Evolutionary conservation across 805 yeast genomes (phyloP).

Genomic region (Peterozyma toletana): DNA sequence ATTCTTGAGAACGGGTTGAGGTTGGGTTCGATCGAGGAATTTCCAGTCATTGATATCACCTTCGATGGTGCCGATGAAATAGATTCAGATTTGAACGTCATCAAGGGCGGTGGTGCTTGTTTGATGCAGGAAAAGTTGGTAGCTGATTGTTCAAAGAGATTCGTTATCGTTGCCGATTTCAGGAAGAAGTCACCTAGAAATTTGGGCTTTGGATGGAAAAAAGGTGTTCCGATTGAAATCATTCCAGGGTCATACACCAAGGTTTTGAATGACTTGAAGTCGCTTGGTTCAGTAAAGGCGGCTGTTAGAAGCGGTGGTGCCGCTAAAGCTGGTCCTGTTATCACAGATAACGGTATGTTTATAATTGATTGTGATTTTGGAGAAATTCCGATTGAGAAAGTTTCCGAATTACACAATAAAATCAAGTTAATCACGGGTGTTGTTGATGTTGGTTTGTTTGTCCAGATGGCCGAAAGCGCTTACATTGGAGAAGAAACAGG

Average conservation of each 20-base stretch:
- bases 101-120: slow-evolving; percentile 99
- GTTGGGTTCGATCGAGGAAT: slow-evolving; percentile 79
- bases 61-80: slow-evolving; percentile 99
- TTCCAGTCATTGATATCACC: slow-evolving; percentile 78
- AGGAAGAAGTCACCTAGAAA: slow-evolving; percentile 64
- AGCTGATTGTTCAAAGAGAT: slow-evolving; percentile 68
- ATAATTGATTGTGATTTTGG: slow-evolving; percentile 93
- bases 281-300: slow-evolving; percentile 58
- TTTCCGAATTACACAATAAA: slow-evolving; percentile 45
- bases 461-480: slow-evolving; percentile 65
- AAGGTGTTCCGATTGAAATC: slow-evolving; percentile 94
- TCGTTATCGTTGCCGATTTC: slow-evolving; percentile 87
- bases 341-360: slow-evolving; percentile 93
- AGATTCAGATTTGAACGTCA: slow-evolving; percentile 71
- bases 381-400: slow-evolving; percentile 43
- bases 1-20: slow-evolving; percentile 74
- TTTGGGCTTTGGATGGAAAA: slow-evolving; percentile 77
- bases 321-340: slow-evolving; percentile 95
- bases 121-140: slow-evolving; percentile 93
- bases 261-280: slow-evolving; percentile 55
- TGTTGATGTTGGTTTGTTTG: slow-evolving; percentile 91
- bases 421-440: slow-evolving; percentile 84
- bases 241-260: slow-evolving; percentile 83
- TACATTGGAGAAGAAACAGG: slow-evolving; percentile 90
- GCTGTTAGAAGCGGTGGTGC: slow-evolving; percentile 76